Evolutionary conservation across 225 moss, liverwort and hornwort species (phyloP).

Genomic region (Neckera pumila): DNA sequence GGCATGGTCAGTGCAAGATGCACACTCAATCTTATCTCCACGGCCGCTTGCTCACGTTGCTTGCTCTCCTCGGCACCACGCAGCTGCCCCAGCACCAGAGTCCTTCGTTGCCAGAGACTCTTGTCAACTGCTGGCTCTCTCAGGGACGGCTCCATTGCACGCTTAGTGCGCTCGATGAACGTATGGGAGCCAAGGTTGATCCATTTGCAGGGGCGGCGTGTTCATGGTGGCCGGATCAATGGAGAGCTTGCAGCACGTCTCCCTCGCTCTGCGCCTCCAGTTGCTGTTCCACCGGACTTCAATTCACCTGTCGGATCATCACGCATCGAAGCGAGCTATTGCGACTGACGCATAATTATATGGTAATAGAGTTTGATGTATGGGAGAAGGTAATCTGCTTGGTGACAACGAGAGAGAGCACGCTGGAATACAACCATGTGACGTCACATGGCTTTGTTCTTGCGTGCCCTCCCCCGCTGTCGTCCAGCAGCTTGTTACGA

Average conservation of each 20-base stretch:
- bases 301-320: neutral
- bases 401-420: constrained; percentile 64
- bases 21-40: neutral
- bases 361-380: neutral
- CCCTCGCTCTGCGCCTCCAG: neutral
- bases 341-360: too few relatives aligned
- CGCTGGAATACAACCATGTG: constrained; percentile 27
- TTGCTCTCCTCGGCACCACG: neutral
- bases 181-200: neutral
- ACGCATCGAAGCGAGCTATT: neutral
- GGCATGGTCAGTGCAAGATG: neutral
- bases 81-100: neutral
- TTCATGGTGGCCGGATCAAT: neutral
- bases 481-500: neutral
- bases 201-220: neutral
- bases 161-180: neutral
- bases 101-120: neutral
- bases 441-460: constrained; percentile 18
- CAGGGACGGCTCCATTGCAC: neutral
- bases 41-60: neutral
- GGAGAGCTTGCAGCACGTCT: neutral
- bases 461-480: constrained; percentile 48
- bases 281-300: neutral
- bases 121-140: neutral
- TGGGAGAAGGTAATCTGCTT: neutral